Evolutionary conservation across 2,329 filamentous ascomycete genomes (phyloP).

Genomic region (Aschersonia sp.): DNA sequence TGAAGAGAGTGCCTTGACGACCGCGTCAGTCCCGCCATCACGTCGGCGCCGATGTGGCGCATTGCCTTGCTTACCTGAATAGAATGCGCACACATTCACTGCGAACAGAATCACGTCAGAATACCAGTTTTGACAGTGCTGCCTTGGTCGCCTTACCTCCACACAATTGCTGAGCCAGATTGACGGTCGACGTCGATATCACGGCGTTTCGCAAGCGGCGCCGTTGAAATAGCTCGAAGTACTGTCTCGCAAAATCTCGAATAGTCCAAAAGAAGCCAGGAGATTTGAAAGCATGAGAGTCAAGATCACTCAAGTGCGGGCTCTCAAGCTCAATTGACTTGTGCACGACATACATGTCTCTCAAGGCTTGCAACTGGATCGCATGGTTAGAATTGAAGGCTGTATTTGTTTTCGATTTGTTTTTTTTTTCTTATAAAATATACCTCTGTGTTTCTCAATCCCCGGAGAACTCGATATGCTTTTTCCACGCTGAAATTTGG

Average conservation of each 20-base stretch:
- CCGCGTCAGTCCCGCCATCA: not conserved
- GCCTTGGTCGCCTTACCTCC: conserved; percentile 9
- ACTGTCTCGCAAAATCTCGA: conserved; percentile 13
- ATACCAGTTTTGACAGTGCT: not conserved
- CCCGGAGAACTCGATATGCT: conserved; percentile 19
- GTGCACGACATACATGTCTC: conserved; percentile 25
- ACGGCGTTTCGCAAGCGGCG: conserved; percentile 17
- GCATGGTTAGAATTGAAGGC: not conserved
- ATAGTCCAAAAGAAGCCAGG: conserved; percentile 14
- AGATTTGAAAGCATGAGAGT: conserved; percentile 8
- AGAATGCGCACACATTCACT: conserved; percentile 29
- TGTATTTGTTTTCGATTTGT: not conserved
- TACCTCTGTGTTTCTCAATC: conserved; percentile 22
- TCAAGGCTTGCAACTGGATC: conserved; percentile 21
- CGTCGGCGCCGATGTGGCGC: not conserved
- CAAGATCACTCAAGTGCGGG: conserved; percentile 10
- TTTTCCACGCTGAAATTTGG: conserved; percentile 20
- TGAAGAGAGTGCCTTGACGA: conserved; percentile 11
- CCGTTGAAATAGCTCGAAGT: conserved; percentile 12
- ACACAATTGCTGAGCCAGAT: conserved; percentile 18
- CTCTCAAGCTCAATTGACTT: conserved; percentile 16
- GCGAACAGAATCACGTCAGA: not conserved
- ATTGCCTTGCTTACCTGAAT: conserved; percentile 19
- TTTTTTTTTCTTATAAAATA: not conserved
- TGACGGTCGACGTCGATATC: conserved; percentile 16